Base-by-base conservation (phyloP, 352 stramenopile genomes). In the Albugo candida region DNA sequence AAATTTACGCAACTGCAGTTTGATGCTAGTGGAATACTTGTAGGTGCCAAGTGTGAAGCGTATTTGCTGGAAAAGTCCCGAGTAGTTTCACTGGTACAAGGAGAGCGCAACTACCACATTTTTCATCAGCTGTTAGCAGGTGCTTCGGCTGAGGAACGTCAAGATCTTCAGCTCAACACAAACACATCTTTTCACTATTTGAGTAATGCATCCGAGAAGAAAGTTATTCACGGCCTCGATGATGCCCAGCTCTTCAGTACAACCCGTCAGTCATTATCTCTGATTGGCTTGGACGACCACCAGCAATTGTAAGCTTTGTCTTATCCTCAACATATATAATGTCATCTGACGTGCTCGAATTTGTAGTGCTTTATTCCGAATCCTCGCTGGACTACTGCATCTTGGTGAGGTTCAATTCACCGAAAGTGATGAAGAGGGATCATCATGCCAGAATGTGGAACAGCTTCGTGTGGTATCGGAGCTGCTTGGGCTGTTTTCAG, bases 71-170 rank as follows among this genome's bases (percentile, higher is more conserved):
- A 98, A 59, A 97, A 97, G 57, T 95, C 83, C 5, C 81, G 93
- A 41, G 93, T 98, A 36, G 87, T 94, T 18, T 86, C 73, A 11
- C 94, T 96, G 56, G 82, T 85, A 5, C 81, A 96, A 16, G 93
- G 93, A 13, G 91, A 98, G 63, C 76, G 93, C 24, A 97, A 97
- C 55, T 98, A 97, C 64, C 93, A 98, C 60, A 94, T 97, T 53
- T 98, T 98, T 58, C 97, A 98, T 62, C 91, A 98, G 64, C 70
- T 92, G 43, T 60, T 92, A 13, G 55, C 70, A 19, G 78, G 78
- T 45, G 56, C 88, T 5, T 63, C 73, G 11, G 58, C 56, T 13
- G 47, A 51, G 2, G 70, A 84, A 51, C 63, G 67, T 1, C 58
- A 72, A 35, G 68, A 81, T 0, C 71, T 78, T 45, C 60, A 76